Conservation (phyloP, 176 grass and related monocot species). For the Triticum turgidum region DNA sequence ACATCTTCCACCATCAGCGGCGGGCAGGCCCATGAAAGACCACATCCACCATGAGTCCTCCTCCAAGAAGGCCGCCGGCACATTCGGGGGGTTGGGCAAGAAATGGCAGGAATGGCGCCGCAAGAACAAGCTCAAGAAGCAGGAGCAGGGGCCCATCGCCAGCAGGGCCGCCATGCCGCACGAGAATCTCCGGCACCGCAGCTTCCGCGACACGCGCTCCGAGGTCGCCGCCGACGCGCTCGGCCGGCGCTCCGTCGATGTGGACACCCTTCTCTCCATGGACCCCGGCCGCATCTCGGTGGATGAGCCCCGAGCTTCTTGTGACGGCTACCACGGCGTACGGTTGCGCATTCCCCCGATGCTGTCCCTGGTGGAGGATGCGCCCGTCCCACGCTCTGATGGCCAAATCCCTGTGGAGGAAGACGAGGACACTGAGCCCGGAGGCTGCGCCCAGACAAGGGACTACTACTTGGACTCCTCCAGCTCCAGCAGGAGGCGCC, state of each 20-base stretch:
- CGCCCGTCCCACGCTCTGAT: constrained; percentile 47
- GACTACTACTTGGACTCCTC: constrained; percentile 89
- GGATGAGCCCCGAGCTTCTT: constrained; percentile 57
- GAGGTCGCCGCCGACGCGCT: constrained; percentile 35
- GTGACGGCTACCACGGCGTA: constrained; percentile 43
- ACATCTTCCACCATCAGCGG: constrained; percentile 4
- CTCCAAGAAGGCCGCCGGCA: constrained; percentile 37
- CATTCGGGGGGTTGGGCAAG: constrained; percentile 54
- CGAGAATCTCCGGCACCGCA: constrained; percentile 28
- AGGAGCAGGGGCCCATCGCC: background rate
- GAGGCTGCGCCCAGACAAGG: constrained; percentile 69
- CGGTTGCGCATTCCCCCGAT: constrained; percentile 37
- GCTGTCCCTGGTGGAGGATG: constrained; percentile 47
- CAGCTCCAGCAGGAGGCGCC: constrained; percentile 66
- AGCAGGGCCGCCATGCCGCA: constrained; percentile 26
- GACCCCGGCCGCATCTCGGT: constrained; percentile 45
- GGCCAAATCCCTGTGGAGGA: constrained; percentile 74
- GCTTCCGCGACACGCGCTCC: constrained; percentile 41
- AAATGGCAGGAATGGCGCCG: constrained; percentile 79
- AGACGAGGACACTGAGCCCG: constrained; percentile 38
- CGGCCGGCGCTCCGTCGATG: constrained; percentile 42
- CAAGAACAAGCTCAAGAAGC: constrained; percentile 75
- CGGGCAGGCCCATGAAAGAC: constrained; percentile 43
- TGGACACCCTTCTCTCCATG: constrained; percentile 42
- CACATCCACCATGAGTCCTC: constrained; percentile 51